phyloP scores from a whole-genome alignment of 768 basidiomycete species.

The Pleurotus ostreatus region DNA sequence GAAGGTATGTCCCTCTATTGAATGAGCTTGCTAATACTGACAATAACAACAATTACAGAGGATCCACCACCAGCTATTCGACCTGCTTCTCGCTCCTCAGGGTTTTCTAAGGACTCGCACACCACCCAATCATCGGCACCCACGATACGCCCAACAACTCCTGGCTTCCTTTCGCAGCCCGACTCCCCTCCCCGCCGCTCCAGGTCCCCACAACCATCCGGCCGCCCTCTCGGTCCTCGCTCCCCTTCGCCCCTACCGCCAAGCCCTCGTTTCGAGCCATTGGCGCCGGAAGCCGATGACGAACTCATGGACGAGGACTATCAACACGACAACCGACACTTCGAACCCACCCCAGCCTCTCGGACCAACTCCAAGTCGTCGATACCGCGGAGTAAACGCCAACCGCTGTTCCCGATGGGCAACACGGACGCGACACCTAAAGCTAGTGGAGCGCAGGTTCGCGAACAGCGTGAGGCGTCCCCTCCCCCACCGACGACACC shows the following conservation, averaged over 20 bases:
- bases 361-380: slow-evolving; percentile 31
- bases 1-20: slow-evolving; percentile 51
- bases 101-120: slow-evolving; percentile 24
- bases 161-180: slow-evolving; percentile 24
- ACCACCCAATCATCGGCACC: slow-evolving; percentile 45
- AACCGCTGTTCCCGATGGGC: slow-evolving; percentile 52
- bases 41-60: slow-evolving; percentile 33
- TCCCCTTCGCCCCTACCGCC: slow-evolving; percentile 65
- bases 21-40: background rate
- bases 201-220: slow-evolving; percentile 47
- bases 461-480: slow-evolving; percentile 16
- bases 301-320: slow-evolving; percentile 44
- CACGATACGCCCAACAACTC: slow-evolving; percentile 38
- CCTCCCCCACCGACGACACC: slow-evolving; percentile 28
- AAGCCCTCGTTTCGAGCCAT: slow-evolving; percentile 27
- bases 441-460: slow-evolving; percentile 15
- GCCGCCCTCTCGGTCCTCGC: slow-evolving; percentile 70
- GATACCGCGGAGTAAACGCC: slow-evolving; percentile 70
- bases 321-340: slow-evolving; percentile 33
- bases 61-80: slow-evolving; percentile 53
- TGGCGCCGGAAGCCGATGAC: slow-evolving; percentile 14
- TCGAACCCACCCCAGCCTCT: slow-evolving; percentile 20
- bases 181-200: slow-evolving; percentile 30
- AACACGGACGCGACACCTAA: slow-evolving; percentile 56
- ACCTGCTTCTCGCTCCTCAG: slow-evolving; percentile 51